Evolutionary conservation across 805 yeast genomes (phyloP), one percentile per base, ranked within the genome.

Genomic region (Nakazawaea pomicola): DNA sequence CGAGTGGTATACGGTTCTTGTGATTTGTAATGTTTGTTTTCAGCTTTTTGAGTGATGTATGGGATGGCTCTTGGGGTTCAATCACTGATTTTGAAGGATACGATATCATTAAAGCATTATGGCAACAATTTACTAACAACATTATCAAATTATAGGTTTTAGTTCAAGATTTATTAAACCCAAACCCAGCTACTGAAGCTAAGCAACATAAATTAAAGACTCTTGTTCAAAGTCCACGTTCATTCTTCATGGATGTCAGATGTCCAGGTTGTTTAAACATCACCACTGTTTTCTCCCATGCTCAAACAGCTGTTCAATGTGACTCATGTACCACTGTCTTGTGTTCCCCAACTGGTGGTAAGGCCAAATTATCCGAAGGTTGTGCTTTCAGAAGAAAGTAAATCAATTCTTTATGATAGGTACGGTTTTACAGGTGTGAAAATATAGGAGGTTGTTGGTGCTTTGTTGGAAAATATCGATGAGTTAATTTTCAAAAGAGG

Each of bases 331-430:
- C 95, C 54, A 83, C 95, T 55, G 95, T 88, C 53, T 83, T 87
- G 66, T 85, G 95, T 74, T 83, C 87, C 67, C 96, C 96, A 65
- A 82, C 95, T 54, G 96, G 96, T 77, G 96, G 96, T 77, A 88
- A 87, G 80, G 95, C 95, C 64, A 85, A 82, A 74, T 82, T 87
- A 68, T 86, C 95, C 58, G 95, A 88, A 76, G 96, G 96, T 71
- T 81, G 88, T 64, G 86, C 95, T 60, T 88, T 85, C 90, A 84
- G 95, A 80, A 83, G 84, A 74, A 88, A 87, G 83, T 87, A 83
- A 79, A 53, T 47, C 20, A 15, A 20, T 30, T 15, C 15, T n/a
- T n/a, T n/a, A n/a, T n/a, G n/a, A n/a, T n/a, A n/a, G n/a, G n/a
- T n/a, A n/a, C n/a, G n/a, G n/a, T n/a, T n/a, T n/a, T n/a, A n/a